Percentiles rank a stretch among this genome's conserved stretches.
These are phyloP conservation scores for Plantago lanceolata DNA, from an alignment of 305 asterid species.

Conservation along the genomic window DNA sequence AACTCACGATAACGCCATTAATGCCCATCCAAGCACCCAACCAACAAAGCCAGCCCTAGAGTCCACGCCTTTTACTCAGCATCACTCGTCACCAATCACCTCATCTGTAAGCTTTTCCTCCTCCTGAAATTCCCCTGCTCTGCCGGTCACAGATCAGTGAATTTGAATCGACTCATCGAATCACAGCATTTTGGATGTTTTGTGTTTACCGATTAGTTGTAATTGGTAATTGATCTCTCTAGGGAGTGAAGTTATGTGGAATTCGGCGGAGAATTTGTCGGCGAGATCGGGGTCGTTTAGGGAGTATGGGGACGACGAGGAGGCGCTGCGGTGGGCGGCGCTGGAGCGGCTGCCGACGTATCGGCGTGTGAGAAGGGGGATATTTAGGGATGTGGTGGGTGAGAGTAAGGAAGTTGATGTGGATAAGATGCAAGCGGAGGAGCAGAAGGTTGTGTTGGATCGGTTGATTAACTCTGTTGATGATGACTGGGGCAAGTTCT, in stretches of 20 bases:
- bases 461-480: constrained; percentile 64
- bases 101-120: constrained; percentile 25
- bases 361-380: constrained; percentile 73
- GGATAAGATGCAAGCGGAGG: constrained; percentile 48
- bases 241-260: too few relatives aligned
- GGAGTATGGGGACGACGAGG: constrained; percentile 90
- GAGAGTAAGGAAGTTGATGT: constrained; percentile 74
- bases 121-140: constrained; percentile 15
- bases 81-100: constrained; percentile 18
- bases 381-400: constrained; percentile 67
- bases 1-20: constrained; percentile 26
- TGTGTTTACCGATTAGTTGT: neutral
- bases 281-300: constrained; percentile 79
- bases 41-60: constrained; percentile 46
- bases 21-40: constrained; percentile 25
- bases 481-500: constrained; percentile 81
- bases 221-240: neutral
- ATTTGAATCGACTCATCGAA: too few relatives aligned
- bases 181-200: neutral
- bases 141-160: neutral
- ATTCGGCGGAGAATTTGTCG: constrained; percentile 73
- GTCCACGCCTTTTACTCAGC: constrained; percentile 26
- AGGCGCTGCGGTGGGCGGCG: constrained; percentile 96
- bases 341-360: constrained; percentile 89
- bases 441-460: constrained; percentile 59